Evolutionary conservation across 2,329 filamentous ascomycete genomes (phyloP), one percentile per base, ranked within the genome.

Genomic region (Aspergillus sp.): DNA sequence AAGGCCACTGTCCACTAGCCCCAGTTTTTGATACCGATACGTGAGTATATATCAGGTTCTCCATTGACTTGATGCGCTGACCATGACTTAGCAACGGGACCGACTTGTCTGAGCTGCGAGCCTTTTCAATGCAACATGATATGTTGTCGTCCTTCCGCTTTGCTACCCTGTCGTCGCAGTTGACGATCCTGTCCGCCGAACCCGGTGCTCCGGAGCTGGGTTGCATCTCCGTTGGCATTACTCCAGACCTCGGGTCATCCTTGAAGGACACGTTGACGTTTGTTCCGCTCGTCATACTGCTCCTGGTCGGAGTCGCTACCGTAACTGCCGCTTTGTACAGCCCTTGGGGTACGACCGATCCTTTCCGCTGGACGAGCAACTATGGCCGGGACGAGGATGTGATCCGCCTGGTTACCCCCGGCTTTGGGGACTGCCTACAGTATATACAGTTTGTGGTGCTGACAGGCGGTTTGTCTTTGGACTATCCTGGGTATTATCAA

Each of bases 281-380:
- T 53, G 60, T 94, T 4, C 89, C 91, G 1, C 70, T 89, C 15
- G 67, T 81, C 3, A 75, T 95, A 15, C 69, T 98, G 19, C 64
- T 89, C 2, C 68, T 89, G 25, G 84, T 93, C 28, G 91, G 78
- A 2, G 60, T 86, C 36, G 86, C 88, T 10, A 94, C 89, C 5
- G 67, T 88, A 22, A 78, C 86, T 44, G 86, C 91, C 2, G 83
- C 78, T 30, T 84, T 93, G 24, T 89, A 78, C 54, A 95, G 88
- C 52, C 91, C 91, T 0, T 98, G 91, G 89, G 91, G 91, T 13
- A 84, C 86, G 1, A 77, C 77, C 5, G 83, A 98, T 54, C 71
- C 89, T 13, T 96, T 96, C 57, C 80, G 84, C 45, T 98, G 89
- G 86, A 86, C 86, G n/a, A 93, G 86, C 52, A 98, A 98, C 55